Evolutionary conservation across 129 eudicot genomes (phyloP).

Genomic region (Chrysanthemum lavandulifolium): DNA sequence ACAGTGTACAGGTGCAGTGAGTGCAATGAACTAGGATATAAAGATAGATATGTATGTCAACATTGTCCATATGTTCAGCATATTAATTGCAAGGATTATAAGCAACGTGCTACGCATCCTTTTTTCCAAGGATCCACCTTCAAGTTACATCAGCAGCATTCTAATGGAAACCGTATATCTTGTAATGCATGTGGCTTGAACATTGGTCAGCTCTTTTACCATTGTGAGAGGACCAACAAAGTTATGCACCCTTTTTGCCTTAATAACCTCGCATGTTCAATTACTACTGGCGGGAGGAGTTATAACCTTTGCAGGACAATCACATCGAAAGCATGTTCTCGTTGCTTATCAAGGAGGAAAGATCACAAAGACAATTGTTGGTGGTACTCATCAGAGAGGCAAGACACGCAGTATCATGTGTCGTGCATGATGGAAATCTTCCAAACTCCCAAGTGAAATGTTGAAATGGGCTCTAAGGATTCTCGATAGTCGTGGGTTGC

Average conservation of each 20-base stretch:
- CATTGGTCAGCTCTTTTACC: conserved; percentile 4
- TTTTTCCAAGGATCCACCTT: conserved; percentile 1
- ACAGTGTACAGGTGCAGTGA: neutral
- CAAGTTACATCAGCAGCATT: neutral
- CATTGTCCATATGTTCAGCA: conserved; percentile 15
- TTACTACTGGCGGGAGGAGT: neutral
- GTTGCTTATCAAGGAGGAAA: neutral
- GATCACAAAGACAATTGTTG: neutral
- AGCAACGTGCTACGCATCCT: neutral
- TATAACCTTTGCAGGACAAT: neutral
- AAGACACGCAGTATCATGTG: conserved; percentile 4
- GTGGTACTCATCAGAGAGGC: neutral
- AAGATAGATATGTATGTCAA: conserved; percentile 7
- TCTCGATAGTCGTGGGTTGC: too few species aligned
- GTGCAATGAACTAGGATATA: neutral
- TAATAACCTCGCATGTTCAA: neutral
- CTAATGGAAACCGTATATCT: neutral
- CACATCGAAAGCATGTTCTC: neutral
- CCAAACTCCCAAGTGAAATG: too few species aligned
- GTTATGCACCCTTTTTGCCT: conserved; percentile 15
- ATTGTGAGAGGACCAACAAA: neutral
- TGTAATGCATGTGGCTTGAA: conserved; percentile 9
- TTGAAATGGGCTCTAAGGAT: too few species aligned
- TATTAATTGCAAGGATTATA: conserved; percentile 1
- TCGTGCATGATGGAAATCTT: neutral